phyloP scores from a whole-genome alignment of 257 asterid genomes.

The Craterostigma plantagineum region DNA sequence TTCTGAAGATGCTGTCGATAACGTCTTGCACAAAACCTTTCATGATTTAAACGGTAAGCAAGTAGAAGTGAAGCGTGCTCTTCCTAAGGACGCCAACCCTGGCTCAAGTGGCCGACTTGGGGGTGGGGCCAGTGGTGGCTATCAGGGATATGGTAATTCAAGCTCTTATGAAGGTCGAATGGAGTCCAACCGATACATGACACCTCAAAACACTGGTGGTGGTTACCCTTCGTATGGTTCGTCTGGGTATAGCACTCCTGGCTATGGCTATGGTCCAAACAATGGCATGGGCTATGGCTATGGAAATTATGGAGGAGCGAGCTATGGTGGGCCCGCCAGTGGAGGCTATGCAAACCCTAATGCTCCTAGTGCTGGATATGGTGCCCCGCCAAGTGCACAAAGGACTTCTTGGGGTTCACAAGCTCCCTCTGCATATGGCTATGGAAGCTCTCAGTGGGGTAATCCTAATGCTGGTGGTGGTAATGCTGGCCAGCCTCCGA shows the following conservation, averaged over 20 bases:
- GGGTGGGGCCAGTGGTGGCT: constrained; percentile 56
- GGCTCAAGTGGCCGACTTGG: constrained; percentile 58
- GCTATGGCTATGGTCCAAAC: constrained; percentile 65
- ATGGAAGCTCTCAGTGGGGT: constrained; percentile 65
- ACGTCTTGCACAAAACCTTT: constrained; percentile 73
- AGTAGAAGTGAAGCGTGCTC: constrained; percentile 90
- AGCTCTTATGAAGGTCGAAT: constrained; percentile 48
- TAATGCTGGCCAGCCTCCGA: constrained; percentile 44
- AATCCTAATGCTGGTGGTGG: constrained; percentile 22
- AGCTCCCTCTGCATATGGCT: constrained; percentile 72
- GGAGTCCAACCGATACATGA: constrained; percentile 60
- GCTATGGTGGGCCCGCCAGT: constrained; percentile 42
- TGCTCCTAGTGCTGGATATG: constrained; percentile 48
- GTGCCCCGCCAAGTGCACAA: constrained; percentile 40
- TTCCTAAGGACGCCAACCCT: constrained; percentile 70
- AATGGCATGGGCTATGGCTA: constrained; percentile 76
- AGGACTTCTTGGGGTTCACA: constrained; percentile 60
- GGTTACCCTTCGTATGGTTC: constrained; percentile 60
- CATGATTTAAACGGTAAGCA: constrained; percentile 81
- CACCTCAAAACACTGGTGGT: constrained; percentile 47
- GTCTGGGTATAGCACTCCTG: constrained; percentile 49
- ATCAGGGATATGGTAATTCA: constrained; percentile 50
- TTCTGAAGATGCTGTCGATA: constrained; percentile 84
- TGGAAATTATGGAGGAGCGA: constrained; percentile 46
- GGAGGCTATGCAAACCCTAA: constrained; percentile 55